phyloP scores from a whole-genome alignment of 768 basidiomycete species.

The Nidula microcarpa region DNA sequence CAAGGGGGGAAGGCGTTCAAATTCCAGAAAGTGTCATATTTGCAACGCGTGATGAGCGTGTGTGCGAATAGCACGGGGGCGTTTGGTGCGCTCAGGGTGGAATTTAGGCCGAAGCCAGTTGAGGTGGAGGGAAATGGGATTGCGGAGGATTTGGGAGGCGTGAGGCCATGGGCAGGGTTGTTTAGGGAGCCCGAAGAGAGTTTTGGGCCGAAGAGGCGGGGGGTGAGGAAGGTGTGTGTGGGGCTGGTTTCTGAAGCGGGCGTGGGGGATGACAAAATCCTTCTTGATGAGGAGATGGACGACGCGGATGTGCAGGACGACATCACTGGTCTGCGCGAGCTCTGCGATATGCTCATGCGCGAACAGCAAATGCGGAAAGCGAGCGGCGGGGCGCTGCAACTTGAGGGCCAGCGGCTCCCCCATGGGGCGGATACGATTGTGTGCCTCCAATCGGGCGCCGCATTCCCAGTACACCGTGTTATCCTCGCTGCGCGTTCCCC shows the following conservation, averaged over 20 bases:
- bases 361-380: conserved; percentile 21
- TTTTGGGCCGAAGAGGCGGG: background rate
- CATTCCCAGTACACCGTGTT: conserved; percentile 61
- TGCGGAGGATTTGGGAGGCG: conserved; percentile 57
- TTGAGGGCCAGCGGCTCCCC: conserved; percentile 16
- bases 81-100: conserved; percentile 79
- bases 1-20: conserved; percentile 52
- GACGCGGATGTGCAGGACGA: conserved; percentile 41
- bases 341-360: conserved; percentile 26
- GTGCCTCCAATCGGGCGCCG: conserved; percentile 30
- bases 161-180: conserved; percentile 59
- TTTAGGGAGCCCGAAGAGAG: conserved; percentile 6
- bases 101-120: conserved; percentile 60
- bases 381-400: conserved; percentile 8
- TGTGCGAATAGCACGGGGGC: conserved; percentile 85
- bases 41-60: conserved; percentile 85
- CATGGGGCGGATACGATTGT: conserved; percentile 67
- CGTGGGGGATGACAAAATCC: background rate
- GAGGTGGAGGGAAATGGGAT: conserved; percentile 51
- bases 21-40: conserved; percentile 74
- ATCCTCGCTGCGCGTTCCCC: conserved; percentile 62
- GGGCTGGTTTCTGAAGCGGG: too few relatives aligned
- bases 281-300: conserved; percentile 16
- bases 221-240: too few relatives aligned
- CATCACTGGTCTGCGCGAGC: conserved; percentile 22